A percentile compares a stretch with the other conserved stretches of the same genome.
Conservation (phyloP, 2,329 filamentous ascomycete species). For the Aurifilum marmelostoma region DNA sequence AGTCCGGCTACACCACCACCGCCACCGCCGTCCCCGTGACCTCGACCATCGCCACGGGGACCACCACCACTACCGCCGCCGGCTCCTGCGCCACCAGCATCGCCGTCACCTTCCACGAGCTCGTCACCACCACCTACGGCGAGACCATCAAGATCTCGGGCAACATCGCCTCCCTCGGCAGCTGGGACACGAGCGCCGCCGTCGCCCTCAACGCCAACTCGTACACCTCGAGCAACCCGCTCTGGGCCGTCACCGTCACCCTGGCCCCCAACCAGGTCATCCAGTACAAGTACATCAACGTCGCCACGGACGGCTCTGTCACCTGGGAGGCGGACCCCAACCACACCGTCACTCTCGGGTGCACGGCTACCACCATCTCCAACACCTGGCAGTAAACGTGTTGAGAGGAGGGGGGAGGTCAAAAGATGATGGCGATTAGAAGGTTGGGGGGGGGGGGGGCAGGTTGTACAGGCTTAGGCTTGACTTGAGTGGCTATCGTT, state of each 20-base stretch:
- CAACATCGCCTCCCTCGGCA: slow-evolving; percentile 60
- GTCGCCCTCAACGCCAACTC: slow-evolving; percentile 59
- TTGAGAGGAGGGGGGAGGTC: too few relatives aligned
- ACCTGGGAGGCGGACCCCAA: slow-evolving; percentile 68
- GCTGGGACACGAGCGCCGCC: slow-evolving; percentile 61
- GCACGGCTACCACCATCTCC: slow-evolving; percentile 36
- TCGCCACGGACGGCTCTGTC: slow-evolving; percentile 56
- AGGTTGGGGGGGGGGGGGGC: too few relatives aligned
- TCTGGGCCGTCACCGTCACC: slow-evolving; percentile 63
- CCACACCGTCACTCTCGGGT: slow-evolving; percentile 42
- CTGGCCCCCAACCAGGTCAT: slow-evolving; percentile 60
- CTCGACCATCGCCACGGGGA: slow-evolving; percentile 28
- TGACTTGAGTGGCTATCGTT: not conserved
- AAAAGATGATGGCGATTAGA: not conserved
- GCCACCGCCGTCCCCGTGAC: slow-evolving; percentile 39
- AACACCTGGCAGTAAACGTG: slow-evolving; percentile 40
- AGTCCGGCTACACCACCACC: slow-evolving; percentile 36
- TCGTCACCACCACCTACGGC: slow-evolving; percentile 60
- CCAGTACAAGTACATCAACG: slow-evolving; percentile 71
- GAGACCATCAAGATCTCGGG: slow-evolving; percentile 70
- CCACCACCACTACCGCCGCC: slow-evolving; percentile 34
- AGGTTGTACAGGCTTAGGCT: not conserved
- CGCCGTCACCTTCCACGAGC: slow-evolving; percentile 65
- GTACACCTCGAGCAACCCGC: slow-evolving; percentile 62
- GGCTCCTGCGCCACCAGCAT: slow-evolving; percentile 49